Conservation (phyloP, 116 monocot species). For the Dioscorea cayenensis region DNA sequence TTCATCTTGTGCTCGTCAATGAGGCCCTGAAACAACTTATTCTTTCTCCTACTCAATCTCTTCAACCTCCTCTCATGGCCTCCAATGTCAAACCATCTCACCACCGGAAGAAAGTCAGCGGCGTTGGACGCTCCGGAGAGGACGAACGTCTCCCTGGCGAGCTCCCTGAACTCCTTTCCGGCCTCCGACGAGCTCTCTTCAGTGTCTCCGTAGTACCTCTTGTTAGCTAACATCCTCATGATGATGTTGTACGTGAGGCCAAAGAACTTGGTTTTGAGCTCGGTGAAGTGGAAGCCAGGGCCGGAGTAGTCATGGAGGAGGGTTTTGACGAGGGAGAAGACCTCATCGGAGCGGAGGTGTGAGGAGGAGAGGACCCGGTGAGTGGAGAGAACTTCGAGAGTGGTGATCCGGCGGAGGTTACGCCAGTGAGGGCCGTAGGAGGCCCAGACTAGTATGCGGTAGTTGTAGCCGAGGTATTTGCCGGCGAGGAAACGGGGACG, state of each 20-base stretch:
- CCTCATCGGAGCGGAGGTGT: background rate
- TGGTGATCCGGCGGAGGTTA: background rate
- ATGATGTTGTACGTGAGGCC: slow-evolving; percentile 1
- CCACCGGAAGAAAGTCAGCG: slow-evolving; percentile 30
- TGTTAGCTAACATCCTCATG: slow-evolving; percentile 12
- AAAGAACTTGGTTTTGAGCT: background rate
- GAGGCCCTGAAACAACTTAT: slow-evolving; percentile 3
- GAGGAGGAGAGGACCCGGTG: background rate
- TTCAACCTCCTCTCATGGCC: background rate
- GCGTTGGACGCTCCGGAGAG: slow-evolving; percentile 18
- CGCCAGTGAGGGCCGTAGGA: background rate
- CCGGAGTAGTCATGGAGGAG: background rate
- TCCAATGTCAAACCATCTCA: background rate
- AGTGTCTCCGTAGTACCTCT: background rate
- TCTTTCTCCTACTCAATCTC: background rate
- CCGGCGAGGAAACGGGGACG: background rate
- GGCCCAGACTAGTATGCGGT: background rate
- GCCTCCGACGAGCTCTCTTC: background rate
- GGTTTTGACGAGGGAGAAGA: background rate
- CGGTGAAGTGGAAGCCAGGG: background rate
- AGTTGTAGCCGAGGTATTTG: background rate
- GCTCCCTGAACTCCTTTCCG: background rate
- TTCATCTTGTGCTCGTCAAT: background rate
- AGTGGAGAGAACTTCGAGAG: background rate
- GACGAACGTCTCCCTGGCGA: slow-evolving; percentile 24